Evolutionary conservation across 108 stramenopile species (phyloP), one percentile per base, ranked within the genome.

Genomic region (Aurantiochytrium sp.): DNA sequence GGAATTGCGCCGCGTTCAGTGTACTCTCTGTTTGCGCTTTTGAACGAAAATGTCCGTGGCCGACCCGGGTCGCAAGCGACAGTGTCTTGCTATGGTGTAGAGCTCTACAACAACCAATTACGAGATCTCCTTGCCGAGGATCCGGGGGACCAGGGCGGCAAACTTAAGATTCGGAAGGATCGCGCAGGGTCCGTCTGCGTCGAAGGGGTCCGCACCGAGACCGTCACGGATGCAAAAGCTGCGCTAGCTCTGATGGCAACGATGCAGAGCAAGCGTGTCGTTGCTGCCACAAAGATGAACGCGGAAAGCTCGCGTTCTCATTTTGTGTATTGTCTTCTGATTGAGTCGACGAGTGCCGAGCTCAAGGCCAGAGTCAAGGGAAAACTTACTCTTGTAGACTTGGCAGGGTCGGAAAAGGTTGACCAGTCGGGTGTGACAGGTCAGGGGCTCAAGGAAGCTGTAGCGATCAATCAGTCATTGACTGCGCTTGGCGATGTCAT

Each of bases 401-500:
- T 94, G 59, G 94, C 93, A 14, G 92, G 88, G 6, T 72, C 57
- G 14, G 91, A 90, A 58, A 58, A 91, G 55, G 87, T 47, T 16
- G 87, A 73, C 25, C 91, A 92, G 89, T 91, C 91, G 12, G 90
- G 91, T 23, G 93, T 90, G 0, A 42, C 55, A 58, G 90, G 44
- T 0, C 87, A 89, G 5, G 51, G 91, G 53, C 87, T 95, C 16
- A 94, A 93, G 76, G 95, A 95, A 87, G 94, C 95, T 23, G 92
- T 91, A 92, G 59, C 64, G n/a, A 95, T 95, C 88, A 96, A 96
- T 87, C 93, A 94, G 88, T 92, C 91, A 49, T 90, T 96, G 23
- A 90, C 92, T 8, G 93, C 95, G 42, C 87, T 96, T 0, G 95
- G 94, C 42, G 95, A 96, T 93, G 95, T 96, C 29, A 94, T 96